Base-by-base conservation (phyloP, 2,329 filamentous ascomycete species). In the Eutypella sp. region DNA sequence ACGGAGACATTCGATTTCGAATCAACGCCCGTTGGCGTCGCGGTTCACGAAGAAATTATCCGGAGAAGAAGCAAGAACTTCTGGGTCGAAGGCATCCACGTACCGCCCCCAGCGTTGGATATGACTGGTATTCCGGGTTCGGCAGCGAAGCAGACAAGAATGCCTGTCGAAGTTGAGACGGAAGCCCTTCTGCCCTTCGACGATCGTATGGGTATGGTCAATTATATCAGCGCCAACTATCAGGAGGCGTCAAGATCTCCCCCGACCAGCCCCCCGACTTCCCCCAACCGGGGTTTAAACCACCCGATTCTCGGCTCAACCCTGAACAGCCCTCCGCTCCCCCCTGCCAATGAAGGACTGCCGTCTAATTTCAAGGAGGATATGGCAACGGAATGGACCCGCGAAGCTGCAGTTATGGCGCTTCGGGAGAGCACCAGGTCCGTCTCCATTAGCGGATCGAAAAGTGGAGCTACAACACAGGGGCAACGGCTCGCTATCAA, bases 321-420 rank as follows among this genome's bases (percentile, higher is more conserved):
- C 50, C 63, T 72, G 54, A 72, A 57, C 60, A 61, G 60, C 23
- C 68, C 58, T 44, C 67, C 68, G 8, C 59, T 66, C 2, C 48
- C 62, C 43, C 62, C 71, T 19, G 58, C 60, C 4, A 71, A 75
- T 29, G 65, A 68, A n/a, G 76, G 84, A 47, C 70, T 96, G 2
- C 86, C 89, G 0, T 64, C 71, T 15, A 74, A 72, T 23, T 79
- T 89, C 55, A 82, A 78, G 53, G 87, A 93, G 50, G 79, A 88
- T 54, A 87, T 96, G 78, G 70, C 89, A 47, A 73, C 79, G 18
- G 80, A 87, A 40, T 96, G 92, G 92, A 85, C 82, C 33, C 83
- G 84, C 59, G 90, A 95, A 19, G 68, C 73, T 13, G 87, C 86
- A 25, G 70, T 93, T 43, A 78, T 83, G 10, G 74, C 79, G 31